phyloP scores from a whole-genome alignment of 306 rosid species.

The Sechiopsis laciniata region DNA sequence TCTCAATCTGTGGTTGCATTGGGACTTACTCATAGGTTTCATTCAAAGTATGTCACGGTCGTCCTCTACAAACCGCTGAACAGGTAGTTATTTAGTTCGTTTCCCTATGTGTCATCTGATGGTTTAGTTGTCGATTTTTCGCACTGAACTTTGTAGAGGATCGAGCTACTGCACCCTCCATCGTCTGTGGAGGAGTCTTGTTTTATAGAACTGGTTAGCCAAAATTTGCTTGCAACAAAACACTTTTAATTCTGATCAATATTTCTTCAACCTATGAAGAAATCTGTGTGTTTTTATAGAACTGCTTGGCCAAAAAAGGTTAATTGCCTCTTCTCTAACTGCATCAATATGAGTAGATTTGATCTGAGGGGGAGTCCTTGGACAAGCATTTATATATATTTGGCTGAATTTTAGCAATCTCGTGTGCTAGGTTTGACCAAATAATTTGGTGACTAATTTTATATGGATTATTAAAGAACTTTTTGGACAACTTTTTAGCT shows the following conservation, averaged over 20 bases:
- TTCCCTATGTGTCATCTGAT: too few species aligned
- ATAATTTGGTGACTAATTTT: background rate
- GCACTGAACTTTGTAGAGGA: constrained; percentile 5
- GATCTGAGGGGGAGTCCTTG: background rate
- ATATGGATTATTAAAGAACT: background rate
- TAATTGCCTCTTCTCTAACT: background rate
- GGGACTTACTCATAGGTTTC: constrained; percentile 83
- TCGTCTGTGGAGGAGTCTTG: constrained; percentile 14
- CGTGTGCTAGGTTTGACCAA: background rate
- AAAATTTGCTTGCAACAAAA: constrained; percentile 16
- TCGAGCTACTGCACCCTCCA: background rate
- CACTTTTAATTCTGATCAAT: background rate
- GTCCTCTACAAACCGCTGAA: constrained; percentile 85
- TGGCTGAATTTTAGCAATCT: background rate
- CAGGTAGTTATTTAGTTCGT: constrained; percentile 28
- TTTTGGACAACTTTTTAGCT: background rate
- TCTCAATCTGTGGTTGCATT: constrained; percentile 77
- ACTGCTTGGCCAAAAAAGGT: constrained; percentile 3
- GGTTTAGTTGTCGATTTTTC: constrained; percentile 18
- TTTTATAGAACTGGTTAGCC: constrained; percentile 16
- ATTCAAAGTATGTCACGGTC: constrained; percentile 82
- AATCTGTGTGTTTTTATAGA: constrained; percentile 16
- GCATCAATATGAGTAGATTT: background rate
- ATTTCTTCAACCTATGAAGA: constrained; percentile 12
- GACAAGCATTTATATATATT: too few species aligned